Evolutionary conservation across 805 yeast species (phyloP), one percentile per base, ranked within the genome.

Genomic region (Pichia occidentalis): DNA sequence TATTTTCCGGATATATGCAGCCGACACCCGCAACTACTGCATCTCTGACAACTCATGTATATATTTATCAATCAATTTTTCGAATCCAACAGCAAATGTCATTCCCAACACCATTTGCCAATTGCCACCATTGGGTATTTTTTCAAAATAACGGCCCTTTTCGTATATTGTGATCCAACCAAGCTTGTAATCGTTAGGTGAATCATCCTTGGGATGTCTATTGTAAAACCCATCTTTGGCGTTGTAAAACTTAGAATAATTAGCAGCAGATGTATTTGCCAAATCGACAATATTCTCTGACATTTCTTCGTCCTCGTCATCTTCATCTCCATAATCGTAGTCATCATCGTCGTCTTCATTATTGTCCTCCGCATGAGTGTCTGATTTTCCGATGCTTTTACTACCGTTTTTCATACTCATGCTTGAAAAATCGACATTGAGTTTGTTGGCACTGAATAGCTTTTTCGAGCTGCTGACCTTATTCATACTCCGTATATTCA

Each of bases 111-210:
- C 72, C 34, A 68, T 44, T 44, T 76, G 80, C 68, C 77, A 77
- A 59, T 67, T 65, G 0, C 79, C 79, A 2, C 54, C 46, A n/a
- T 77, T 77, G 1, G 53, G 41, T 1, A 39, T 36, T 45, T 47
- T 17, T 44, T 53, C 37, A 41, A 52, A 45, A 62, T 54, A 54
- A 11, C 46, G 36, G 2, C 34, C 54, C 30, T 72, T 72, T 18
- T 77, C 80, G 47, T 70, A 76, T 2, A 78, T 59, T 0, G 84
- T 77, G 3, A 78, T 54, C 85, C 85, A 79, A 0, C 85, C 85
- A 24, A 77, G 46, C 48, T 76, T 78, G 39, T 61, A 67, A 33
- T 72, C 75, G 51, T 71, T 74, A 0, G 84, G 83, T 4, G 71
- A 62, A 53, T 78, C 85, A 53, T 78, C 85, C 11, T 61, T 61